Base-by-base conservation (phyloP, 805 yeast genomes). In the Saccharomycopsis fibuligera region DNA sequence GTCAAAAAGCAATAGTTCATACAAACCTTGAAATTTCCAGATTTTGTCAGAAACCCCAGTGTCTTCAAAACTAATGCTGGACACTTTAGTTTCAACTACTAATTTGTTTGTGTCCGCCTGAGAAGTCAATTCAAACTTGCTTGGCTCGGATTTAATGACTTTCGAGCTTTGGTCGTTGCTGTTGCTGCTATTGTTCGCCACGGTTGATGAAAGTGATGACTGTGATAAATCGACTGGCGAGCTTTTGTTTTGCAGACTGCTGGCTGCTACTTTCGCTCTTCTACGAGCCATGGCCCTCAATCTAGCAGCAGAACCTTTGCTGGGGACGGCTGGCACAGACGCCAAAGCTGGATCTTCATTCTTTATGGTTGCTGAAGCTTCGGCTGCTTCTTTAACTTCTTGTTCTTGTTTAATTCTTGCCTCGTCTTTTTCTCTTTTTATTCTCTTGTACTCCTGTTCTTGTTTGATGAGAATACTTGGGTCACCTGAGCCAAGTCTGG, bases 21-120 rank as follows among this genome's bases (percentile, higher is more conserved):
- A 89, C 10, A 91, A 82, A 17, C 96, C 96, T 69, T 90, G 96
- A 57, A 90, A 87, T 47, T 88, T 95, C 97, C 98, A 93, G 0
- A 86, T 83, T 35, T 82, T 70, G 4, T 86, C 87, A 0, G 84
- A 79, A 14, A 80, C 82, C 49, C 79, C 78, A 36, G 83, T 76
- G 53, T 84, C 87, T 56, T 82, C 83, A 14, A 86, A 66, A 8
- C 83, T 72, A 16, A 86, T 62, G 27, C 41, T 48, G 5, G 49
- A 45, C 3, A 71, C 74, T 57, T 77, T 80, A 31, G 88, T 81
- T 62, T 93, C 97, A 29, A 93, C 80, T 53, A 91, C 93, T 22
- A 93, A 71, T 62, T 86, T 86, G 25, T 81, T 82, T 25, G 86
- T 84, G 45, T 89, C 88, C 29, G 82, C 77, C 60, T 86, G 96